These are phyloP conservation scores for Tetrastigma voinierianum DNA, from an alignment of 164 flowering plant species.

Conservation along the genomic window DNA sequence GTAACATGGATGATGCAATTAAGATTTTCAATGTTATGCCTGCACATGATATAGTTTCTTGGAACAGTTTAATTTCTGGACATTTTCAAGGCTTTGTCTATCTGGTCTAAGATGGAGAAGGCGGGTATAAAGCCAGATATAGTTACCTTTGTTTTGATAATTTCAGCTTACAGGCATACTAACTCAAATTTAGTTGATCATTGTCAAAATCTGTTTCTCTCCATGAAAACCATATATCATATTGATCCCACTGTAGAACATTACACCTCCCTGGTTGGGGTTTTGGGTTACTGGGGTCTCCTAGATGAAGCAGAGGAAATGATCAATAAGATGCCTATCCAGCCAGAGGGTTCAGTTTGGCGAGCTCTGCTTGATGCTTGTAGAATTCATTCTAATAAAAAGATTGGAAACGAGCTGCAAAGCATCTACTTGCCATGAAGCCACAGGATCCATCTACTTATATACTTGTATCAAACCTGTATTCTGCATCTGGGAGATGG, in stretches of 20 bases:
- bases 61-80: conserved; percentile 73
- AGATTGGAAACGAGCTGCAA: conserved; percentile 53
- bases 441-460: conserved; percentile 73
- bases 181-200: conserved; percentile 40
- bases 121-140: conserved; percentile 52
- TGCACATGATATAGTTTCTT: conserved; percentile 60
- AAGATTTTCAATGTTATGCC: conserved; percentile 61
- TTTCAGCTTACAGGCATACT: conserved; percentile 71
- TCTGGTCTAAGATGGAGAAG: conserved; percentile 62
- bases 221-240: conserved; percentile 50
- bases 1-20: conserved; percentile 53
- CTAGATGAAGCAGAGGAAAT: conserved; percentile 81
- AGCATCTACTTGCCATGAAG: conserved; percentile 55
- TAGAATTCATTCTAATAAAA: conserved; percentile 44
- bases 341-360: conserved; percentile 65
- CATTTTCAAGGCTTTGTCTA: conserved; percentile 56
- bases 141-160: conserved; percentile 50
- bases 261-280: conserved; percentile 69
- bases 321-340: conserved; percentile 54
- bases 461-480: conserved; percentile 71
- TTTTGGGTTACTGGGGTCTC: conserved; percentile 68
- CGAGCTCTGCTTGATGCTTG: conserved; percentile 82
- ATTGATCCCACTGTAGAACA: conserved; percentile 73
- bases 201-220: conserved; percentile 61
- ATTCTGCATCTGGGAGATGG: conserved; percentile 94